phyloP scores from a whole-genome alignment of 2,329 filamentous ascomycete genomes.

The Xylaria multiplex region DNA sequence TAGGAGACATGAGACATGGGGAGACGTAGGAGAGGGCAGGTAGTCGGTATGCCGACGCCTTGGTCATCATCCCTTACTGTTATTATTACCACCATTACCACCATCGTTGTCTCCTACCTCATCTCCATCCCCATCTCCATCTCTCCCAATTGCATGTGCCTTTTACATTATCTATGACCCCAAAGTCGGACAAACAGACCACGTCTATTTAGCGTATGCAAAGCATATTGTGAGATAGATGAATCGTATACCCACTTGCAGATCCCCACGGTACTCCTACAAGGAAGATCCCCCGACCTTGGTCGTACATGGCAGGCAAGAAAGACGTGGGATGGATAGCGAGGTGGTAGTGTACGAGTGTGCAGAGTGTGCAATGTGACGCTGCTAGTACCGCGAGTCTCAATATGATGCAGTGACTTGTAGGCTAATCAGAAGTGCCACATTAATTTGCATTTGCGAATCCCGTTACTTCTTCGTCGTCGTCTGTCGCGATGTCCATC shows the following conservation, averaged over 20 bases:
- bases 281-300: constrained; percentile 2
- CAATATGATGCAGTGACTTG: constrained; percentile 22
- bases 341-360: constrained; percentile 7
- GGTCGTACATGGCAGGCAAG: constrained; percentile 17
- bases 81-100: not conserved
- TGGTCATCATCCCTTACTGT: not conserved
- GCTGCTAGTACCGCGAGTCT: constrained; percentile 13
- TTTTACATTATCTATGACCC: not conserved
- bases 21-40: no score
- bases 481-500: constrained; percentile 17
- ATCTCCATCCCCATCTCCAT: not conserved
- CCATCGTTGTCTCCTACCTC: not conserved
- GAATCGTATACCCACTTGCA: constrained; percentile 17
- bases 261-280: constrained; percentile 17
- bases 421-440: constrained; percentile 30
- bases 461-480: constrained; percentile 33
- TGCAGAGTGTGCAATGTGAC: constrained; percentile 13
- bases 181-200: constrained; percentile 18
- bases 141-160: not conserved
- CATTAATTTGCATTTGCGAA: constrained; percentile 28
- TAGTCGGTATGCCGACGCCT: not conserved
- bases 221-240: constrained; percentile 13
- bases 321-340: constrained; percentile 9
- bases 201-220: constrained; percentile 5
- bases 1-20: no score